Base-by-base conservation (phyloP, 768 basidiomycete species). In the Pulveroboletus sp. region DNA sequence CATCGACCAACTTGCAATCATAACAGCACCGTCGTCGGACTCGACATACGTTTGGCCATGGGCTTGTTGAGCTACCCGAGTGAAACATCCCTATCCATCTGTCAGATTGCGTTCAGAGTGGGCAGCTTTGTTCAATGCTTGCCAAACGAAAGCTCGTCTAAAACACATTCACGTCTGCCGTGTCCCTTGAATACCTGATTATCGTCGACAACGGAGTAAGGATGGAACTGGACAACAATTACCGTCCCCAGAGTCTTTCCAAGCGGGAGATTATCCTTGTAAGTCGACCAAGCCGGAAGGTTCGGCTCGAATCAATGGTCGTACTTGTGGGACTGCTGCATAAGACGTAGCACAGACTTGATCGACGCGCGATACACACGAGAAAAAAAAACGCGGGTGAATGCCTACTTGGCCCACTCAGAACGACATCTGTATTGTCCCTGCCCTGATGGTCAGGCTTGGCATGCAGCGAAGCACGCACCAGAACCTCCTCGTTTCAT, bases 321-420 rank as follows among this genome's bases (percentile, higher is more conserved):
- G 21, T 3, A 21, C 21, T 21, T 21, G 21, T 21, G 2, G 21
- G 3, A 21, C 21, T 21, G 26, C 36, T 31, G 9, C 27, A 18
- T 35, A 18, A n/a, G 24, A 33, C 45, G 28, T 28, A 46, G 33
- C 17, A 66, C 68, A 21, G 70, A 66, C 76, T 78, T 78, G 32
- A 80, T 68, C 47, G 55, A 68, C 38, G 71, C 73, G 32, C 79
- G 71, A 59, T 83, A 79, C 8, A 31, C 44, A 55, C 36, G 36
- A n/a, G n/a, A n/a, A 39, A 41, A 14, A 18, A 45, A 21, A 3
- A 21, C 21, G 21, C 21, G 21, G 21, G 21, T 30, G 18, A 57
- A 57, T 1, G 11, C 55, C 35, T 5, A 27, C 32, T 39, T 21
- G 31, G 46, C 30, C 44, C 50, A 46, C 32, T 33, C 37, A 6